phyloP scores from a whole-genome alignment of 2,329 filamentous ascomycete species.

The Mollisia scopiformis region DNA sequence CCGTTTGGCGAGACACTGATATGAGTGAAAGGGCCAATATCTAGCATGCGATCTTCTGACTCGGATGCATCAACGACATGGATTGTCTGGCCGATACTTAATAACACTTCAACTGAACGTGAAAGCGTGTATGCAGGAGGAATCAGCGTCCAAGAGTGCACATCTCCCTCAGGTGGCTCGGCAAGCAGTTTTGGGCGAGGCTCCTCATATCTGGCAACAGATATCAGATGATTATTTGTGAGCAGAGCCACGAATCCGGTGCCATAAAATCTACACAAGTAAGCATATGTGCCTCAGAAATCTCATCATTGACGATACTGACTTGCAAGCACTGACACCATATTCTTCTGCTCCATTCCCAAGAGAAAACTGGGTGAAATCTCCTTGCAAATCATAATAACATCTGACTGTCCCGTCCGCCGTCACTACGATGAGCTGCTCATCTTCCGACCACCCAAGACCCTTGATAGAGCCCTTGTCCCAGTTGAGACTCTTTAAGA shows the following conservation, averaged over 20 bases:
- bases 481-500: constrained; percentile 86
- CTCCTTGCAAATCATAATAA: constrained; percentile 86
- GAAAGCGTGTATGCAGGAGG: constrained; percentile 88
- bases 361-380: constrained; percentile 92
- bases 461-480: constrained; percentile 87
- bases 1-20: constrained; percentile 91
- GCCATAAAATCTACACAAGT: constrained; percentile 69
- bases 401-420: constrained; percentile 89
- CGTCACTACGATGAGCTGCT: constrained; percentile 86
- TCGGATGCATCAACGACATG: constrained; percentile 87
- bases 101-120: constrained; percentile 86
- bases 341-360: constrained; percentile 88
- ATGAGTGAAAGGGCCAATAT: constrained; percentile 90
- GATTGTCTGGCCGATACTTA: constrained; percentile 84
- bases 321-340: constrained; percentile 81
- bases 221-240: constrained; percentile 82
- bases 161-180: constrained; percentile 72
- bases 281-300: background rate
- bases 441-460: constrained; percentile 95
- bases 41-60: constrained; percentile 86
- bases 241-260: constrained; percentile 92
- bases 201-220: constrained; percentile 88
- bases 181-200: constrained; percentile 85
- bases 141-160: constrained; percentile 88
- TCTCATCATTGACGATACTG: constrained; percentile 2